Evolutionary conservation across 108 stramenopile species (phyloP).

Genomic region (Skeletonema potamos): DNA sequence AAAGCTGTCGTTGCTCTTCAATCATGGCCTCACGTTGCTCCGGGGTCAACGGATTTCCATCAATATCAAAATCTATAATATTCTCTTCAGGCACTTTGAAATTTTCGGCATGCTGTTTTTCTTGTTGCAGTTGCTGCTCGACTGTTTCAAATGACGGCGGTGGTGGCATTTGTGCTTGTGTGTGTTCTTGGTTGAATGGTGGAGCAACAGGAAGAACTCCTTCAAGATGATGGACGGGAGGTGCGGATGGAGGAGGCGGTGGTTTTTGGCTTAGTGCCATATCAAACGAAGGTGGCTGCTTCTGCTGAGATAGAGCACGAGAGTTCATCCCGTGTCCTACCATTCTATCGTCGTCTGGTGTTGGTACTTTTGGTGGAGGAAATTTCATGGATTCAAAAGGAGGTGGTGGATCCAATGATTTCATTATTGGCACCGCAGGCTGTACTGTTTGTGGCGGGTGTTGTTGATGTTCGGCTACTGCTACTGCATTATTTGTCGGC

Average conservation of each 20-base stretch:
- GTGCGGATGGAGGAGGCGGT: constrained; percentile 6
- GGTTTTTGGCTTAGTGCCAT: constrained; percentile 1
- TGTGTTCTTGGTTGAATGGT: constrained; percentile 8
- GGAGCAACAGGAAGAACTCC: constrained; percentile 35
- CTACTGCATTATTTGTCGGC: constrained; percentile 11
- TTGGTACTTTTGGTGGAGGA: background rate
- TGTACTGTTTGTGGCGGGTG: background rate
- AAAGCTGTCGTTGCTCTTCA: constrained; percentile 73
- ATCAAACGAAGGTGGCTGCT: constrained; percentile 62
- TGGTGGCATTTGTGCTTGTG: constrained; percentile 19
- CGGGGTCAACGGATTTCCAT: constrained; percentile 37
- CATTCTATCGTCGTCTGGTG: background rate
- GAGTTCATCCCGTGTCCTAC: constrained; percentile 26
- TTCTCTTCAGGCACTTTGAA: constrained; percentile 7
- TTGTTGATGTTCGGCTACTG: background rate
- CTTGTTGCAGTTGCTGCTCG: constrained; percentile 17
- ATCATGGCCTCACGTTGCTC: constrained; percentile 66
- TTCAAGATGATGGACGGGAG: constrained; percentile 22
- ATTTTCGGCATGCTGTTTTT: constrained; percentile 30
- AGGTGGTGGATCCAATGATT: constrained; percentile 36
- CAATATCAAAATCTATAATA: constrained; percentile 53
- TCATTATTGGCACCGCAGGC: constrained; percentile 26
- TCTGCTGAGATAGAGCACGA: constrained; percentile 2
- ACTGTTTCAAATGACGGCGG: constrained; percentile 65
- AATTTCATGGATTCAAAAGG: constrained; percentile 33